Conservation (phyloP, 1,284 basidiomycete species). For the Sporisorium scitamineum region DNA sequence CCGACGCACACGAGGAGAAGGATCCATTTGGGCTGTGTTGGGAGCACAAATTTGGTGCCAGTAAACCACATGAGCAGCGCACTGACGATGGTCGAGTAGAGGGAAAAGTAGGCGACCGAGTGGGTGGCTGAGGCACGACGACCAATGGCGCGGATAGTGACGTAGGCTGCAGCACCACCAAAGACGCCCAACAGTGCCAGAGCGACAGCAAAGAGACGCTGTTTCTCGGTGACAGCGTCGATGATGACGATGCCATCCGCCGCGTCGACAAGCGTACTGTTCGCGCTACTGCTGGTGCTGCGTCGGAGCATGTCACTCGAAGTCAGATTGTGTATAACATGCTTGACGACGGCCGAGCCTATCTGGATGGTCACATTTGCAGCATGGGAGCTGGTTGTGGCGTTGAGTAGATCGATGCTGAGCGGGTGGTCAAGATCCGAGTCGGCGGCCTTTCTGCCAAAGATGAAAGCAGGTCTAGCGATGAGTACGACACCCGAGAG, state of each 20-base stretch:
- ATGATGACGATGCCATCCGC: conserved; percentile 8
- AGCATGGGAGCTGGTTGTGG: not conserved
- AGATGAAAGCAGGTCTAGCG: conserved; percentile 52
- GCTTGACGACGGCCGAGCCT: conserved; percentile 19
- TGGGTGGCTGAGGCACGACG: conserved; percentile 80
- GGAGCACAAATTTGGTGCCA: conserved; percentile 44
- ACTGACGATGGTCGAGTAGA: conserved; percentile 75
- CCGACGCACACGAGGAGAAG: conserved; percentile 53
- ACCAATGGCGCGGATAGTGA: conserved; percentile 78
- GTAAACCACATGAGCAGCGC: conserved; percentile 65
- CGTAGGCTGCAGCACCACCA: conserved; percentile 77
- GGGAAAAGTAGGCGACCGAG: conserved; percentile 78
- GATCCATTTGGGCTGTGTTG: conserved; percentile 37
- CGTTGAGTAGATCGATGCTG: conserved; percentile 7
- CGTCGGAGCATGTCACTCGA: conserved; percentile 12
- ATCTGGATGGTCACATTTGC: conserved; percentile 16
- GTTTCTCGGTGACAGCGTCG: conserved; percentile 67
- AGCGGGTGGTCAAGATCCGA: conserved; percentile 32
- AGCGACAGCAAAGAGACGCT: conserved; percentile 74
- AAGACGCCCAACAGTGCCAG: conserved; percentile 75
- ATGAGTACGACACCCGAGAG: conserved; percentile 77
- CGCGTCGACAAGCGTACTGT: conserved; percentile 5
- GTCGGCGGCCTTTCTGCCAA: conserved; percentile 35
- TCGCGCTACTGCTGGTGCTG: not conserved
- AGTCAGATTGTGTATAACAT: conserved; percentile 24